phyloP scores from a whole-genome alignment of 83 land plant genomes.

The Isoetes engelmannii region DNA sequence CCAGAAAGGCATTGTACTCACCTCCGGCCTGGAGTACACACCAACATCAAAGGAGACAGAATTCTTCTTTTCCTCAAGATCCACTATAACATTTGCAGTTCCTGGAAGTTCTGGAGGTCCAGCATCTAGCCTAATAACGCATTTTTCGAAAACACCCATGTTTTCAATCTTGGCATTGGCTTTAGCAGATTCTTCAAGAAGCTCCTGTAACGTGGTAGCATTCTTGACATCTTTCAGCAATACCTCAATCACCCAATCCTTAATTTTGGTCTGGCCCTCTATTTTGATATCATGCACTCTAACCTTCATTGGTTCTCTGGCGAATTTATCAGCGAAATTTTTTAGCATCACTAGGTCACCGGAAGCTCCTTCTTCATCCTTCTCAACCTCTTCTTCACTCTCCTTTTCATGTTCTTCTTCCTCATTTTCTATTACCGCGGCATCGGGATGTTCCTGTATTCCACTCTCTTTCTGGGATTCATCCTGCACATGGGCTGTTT shows the following conservation, averaged over 20 bases:
- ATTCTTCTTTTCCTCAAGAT: constrained; percentile 51
- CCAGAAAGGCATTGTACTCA: too few relatives aligned
- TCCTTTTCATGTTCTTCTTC: constrained; percentile 15
- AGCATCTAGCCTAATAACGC: constrained; percentile 61
- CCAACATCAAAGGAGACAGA: constrained; percentile 68
- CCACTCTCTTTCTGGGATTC: too few relatives aligned
- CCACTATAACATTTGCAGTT: constrained; percentile 77
- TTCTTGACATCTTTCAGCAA: constrained; percentile 44
- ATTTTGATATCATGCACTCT: constrained; percentile 77
- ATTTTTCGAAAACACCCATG: constrained; percentile 67
- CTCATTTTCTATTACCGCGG: constrained; percentile 12
- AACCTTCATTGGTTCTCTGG: constrained; percentile 29
- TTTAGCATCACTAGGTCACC: constrained; percentile 1
- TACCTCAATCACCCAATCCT: constrained; percentile 69
- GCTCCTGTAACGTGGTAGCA: constrained; percentile 65
- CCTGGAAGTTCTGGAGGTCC: constrained; percentile 95
- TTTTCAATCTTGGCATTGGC: constrained; percentile 46
- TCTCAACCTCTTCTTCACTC: constrained; percentile 13
- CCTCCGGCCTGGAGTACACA: constrained; percentile 77
- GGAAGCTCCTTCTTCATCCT: constrained; percentile 8
- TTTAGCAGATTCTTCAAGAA: constrained; percentile 49
- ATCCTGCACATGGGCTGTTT: too few relatives aligned
- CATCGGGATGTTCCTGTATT: too few relatives aligned
- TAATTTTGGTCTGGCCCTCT: constrained; percentile 75
- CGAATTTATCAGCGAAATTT: constrained; percentile 17